Evolutionary conservation across 2,329 filamentous ascomycete species (phyloP), one percentile per base, ranked within the genome.

Genomic region (Coniochaeta hoffmannii): DNA sequence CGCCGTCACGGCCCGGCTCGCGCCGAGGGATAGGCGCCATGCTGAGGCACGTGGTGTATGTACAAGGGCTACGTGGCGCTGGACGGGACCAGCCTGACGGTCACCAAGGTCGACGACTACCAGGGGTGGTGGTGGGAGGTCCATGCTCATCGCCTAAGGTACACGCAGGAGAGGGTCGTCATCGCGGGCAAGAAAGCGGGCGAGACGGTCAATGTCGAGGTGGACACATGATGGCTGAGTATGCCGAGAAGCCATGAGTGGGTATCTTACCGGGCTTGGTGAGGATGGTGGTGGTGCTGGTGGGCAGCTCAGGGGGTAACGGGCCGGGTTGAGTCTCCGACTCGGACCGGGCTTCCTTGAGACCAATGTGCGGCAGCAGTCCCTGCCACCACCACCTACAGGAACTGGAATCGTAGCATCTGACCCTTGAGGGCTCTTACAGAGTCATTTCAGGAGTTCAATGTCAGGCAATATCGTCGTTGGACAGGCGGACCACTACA

Each of bases 121-220:
- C 81, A 85, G 61, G 86, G 87, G 41, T 95, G 90, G 70, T 97
- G 87, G 82, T n/a, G n/a, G n/a, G 94, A 97, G 80, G 88, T 99
- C 52, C n/a, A 99, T 99, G 94, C 78, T 99, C 59, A 97, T 99
- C 69, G 83, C 89, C n/a, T n/a, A n/a, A n/a, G n/a, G 10, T 99
- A 99, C 72, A 97, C 94, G 11, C 94, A 97, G 75, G 90, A 93
- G 72, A 89, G 89, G 71, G 86, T 99, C 15, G 87, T 96, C 15
- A 85, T 90, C 60, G 89, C 89, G 2, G 77, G 76, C 53, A 97
- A 97, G 81, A 77, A 81, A 71, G 73, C 80, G 30, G 91, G 92
- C 2, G 90, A 96, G 6, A 81, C 85, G 52, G 89, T 96, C 58
- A 97, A 97, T 66, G 82, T 97, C 34, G 92, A 97, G 76, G 93